These are phyloP conservation scores for Panicum hallii DNA, from an alignment of 202 grass and related monocot species.

Conservation along the genomic window DNA sequence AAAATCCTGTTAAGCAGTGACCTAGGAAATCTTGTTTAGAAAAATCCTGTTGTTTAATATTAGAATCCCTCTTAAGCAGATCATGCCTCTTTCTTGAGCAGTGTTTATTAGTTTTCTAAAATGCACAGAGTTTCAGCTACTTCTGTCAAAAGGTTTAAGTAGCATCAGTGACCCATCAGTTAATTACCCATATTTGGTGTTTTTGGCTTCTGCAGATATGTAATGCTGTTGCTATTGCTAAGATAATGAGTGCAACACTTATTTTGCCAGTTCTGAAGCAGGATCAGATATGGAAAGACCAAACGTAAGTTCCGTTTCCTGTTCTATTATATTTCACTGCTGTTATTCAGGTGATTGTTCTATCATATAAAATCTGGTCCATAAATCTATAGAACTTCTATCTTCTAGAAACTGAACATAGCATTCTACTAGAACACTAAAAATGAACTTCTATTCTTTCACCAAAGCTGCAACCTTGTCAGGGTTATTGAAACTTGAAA, in stretches of 20 bases:
- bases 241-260: constrained; percentile 78
- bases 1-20: not conserved
- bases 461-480: not conserved
- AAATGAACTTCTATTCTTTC: not conserved
- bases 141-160: not conserved
- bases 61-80: not conserved
- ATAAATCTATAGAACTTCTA: not conserved
- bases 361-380: constrained; percentile 7
- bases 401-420: constrained; percentile 6
- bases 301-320: constrained; percentile 54
- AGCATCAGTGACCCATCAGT: not conserved
- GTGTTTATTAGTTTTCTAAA: constrained; percentile 19
- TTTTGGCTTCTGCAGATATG: constrained; percentile 69
- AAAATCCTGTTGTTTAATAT: not conserved
- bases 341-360: not conserved
- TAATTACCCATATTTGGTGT: constrained; percentile 24
- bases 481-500: not conserved
- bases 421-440: not conserved
- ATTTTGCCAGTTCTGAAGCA: constrained; percentile 83
- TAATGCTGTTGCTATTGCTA: constrained; percentile 82
- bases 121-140: constrained; percentile 17
- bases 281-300: constrained; percentile 91
- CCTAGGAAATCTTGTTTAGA: too few relatives aligned
- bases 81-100: not conserved
- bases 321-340: constrained; percentile 14